Conservation (phyloP, 139 green algal genomes). For the Chlorella sorokiniana region DNA sequence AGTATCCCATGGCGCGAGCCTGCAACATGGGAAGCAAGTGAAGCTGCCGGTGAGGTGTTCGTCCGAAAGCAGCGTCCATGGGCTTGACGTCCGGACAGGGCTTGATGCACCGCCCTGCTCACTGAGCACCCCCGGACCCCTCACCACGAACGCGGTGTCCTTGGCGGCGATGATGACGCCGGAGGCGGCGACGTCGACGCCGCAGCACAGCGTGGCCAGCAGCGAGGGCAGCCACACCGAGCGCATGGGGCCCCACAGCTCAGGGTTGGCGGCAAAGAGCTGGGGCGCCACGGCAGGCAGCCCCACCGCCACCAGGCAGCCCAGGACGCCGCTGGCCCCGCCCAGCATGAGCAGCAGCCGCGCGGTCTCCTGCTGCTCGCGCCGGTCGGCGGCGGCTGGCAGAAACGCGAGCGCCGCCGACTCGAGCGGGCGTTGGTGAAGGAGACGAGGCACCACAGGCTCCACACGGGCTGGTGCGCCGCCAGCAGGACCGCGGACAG, state of each 20-base stretch:
- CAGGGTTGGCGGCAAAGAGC: slow-evolving; percentile 55
- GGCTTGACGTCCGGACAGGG: background rate
- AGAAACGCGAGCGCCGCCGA: slow-evolving; percentile 69
- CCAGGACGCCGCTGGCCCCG: slow-evolving; percentile 36
- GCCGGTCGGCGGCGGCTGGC: slow-evolving; percentile 19
- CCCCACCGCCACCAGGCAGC: slow-evolving; percentile 25
- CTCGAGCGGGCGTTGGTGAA: slow-evolving; percentile 71
- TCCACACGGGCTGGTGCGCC: slow-evolving; percentile 69
- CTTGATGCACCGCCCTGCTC: background rate
- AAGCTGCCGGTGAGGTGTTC: background rate
- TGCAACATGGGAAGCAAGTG: background rate
- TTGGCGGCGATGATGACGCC: slow-evolving; percentile 59
- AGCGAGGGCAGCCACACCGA: slow-evolving; percentile 43
- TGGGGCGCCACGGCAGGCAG: slow-evolving; percentile 45
- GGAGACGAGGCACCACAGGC: slow-evolving; percentile 55
- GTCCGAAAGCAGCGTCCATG: slow-evolving; percentile 13
- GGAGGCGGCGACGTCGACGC: slow-evolving; percentile 62
- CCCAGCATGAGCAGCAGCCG: slow-evolving; percentile 45
- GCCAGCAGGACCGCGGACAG: slow-evolving; percentile 61
- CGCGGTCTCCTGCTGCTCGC: slow-evolving; percentile 27
- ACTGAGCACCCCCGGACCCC: background rate
- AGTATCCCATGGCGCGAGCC: slow-evolving; percentile 59
- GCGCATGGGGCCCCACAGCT: slow-evolving; percentile 62
- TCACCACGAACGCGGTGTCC: slow-evolving; percentile 45
- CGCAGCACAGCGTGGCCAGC: slow-evolving; percentile 61